Evolutionary conservation across 1,139 yeast species (phyloP).

Genomic region (Candida frijolesensis): DNA sequence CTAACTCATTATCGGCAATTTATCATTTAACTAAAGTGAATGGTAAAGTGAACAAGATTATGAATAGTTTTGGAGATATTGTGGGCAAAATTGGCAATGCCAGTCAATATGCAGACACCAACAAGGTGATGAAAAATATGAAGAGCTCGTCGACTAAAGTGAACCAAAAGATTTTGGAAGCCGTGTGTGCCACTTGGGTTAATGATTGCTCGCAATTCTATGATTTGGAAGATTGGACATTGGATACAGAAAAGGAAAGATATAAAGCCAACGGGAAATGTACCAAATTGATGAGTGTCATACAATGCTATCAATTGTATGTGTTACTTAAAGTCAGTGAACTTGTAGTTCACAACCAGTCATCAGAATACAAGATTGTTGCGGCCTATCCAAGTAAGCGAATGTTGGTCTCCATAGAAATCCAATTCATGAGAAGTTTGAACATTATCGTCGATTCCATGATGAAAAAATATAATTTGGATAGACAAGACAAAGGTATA

Average conservation of each 20-base stretch:
- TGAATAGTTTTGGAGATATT: conserved; percentile 37
- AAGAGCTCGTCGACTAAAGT: conserved; percentile 34
- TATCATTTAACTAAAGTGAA: conserved; percentile 39
- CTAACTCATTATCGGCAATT: conserved; percentile 46
- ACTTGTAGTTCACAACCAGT: conserved; percentile 24
- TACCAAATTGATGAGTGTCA: conserved; percentile 39
- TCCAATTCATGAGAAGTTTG: conserved; percentile 50
- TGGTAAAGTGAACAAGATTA: conserved; percentile 29
- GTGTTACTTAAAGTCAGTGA: conserved; percentile 33
- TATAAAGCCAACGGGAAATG: conserved; percentile 21
- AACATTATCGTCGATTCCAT: conserved; percentile 45
- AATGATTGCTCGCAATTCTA: conserved; percentile 51
- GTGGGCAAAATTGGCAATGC: conserved; percentile 39
- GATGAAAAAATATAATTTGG: conserved; percentile 44
- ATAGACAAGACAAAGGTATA: conserved; percentile 21
- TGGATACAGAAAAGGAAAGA: conserved; percentile 16
- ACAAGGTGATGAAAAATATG: conserved; percentile 38
- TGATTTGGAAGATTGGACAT: conserved; percentile 47
- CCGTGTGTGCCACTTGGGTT: conserved; percentile 49
- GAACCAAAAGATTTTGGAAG: conserved; percentile 46
- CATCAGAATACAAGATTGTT: conserved; percentile 29
- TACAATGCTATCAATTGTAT: conserved; percentile 41
- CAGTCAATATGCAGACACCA: conserved; percentile 37
- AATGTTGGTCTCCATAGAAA: conserved; percentile 45
- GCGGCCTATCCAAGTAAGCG: conserved; percentile 45